These are phyloP conservation scores for Bassia scoparia DNA, from an alignment of 148 eudicot genomes.

Conservation along the genomic window DNA sequence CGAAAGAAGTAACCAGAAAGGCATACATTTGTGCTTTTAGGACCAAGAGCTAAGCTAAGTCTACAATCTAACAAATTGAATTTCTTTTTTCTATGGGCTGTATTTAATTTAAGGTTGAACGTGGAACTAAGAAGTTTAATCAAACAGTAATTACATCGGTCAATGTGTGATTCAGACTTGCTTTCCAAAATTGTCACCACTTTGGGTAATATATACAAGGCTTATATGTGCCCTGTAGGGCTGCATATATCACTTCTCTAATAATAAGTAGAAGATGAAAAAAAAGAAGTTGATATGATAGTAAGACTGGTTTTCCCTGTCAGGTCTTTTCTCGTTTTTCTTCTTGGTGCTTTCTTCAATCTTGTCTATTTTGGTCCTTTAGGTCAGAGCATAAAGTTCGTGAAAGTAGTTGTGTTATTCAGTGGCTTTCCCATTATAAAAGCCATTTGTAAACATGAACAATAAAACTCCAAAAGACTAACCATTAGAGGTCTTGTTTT, in stretches of 20 bases:
- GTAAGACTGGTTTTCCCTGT: not conserved
- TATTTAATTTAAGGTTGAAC: too few species aligned
- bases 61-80: not conserved
- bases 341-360: not conserved
- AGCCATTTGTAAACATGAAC: not conserved
- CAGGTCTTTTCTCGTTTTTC: not conserved
- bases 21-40: not conserved
- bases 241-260: too few species aligned
- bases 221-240: too few species aligned
- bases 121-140: too few species aligned
- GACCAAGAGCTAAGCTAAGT: not conserved
- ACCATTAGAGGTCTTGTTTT: not conserved
- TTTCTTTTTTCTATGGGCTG: too few species aligned
- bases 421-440: not conserved
- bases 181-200: too few species aligned
- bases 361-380: not conserved
- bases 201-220: too few species aligned
- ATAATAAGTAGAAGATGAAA: not conserved
- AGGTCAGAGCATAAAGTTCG: not conserved
- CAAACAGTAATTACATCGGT: too few species aligned
- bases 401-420: not conserved
- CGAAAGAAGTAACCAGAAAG: not conserved
- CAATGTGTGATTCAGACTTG: too few species aligned
- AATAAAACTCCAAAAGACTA: not conserved
- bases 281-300: not conserved